These are phyloP conservation scores for Ogataea chonburiensis DNA, from an alignment of 805 yeast genomes.

Conservation along the genomic window DNA sequence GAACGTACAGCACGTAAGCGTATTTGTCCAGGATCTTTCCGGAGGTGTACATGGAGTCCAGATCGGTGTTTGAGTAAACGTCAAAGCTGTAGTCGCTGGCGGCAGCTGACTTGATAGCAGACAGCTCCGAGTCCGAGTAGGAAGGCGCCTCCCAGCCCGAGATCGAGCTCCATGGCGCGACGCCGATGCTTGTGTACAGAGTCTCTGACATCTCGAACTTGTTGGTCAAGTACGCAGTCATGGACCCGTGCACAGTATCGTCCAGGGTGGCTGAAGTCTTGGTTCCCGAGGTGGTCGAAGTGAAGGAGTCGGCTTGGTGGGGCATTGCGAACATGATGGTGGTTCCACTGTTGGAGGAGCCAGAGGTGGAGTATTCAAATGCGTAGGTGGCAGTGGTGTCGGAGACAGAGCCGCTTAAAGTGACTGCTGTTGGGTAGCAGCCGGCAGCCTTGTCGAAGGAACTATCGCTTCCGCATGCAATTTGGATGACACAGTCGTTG, in stretches of 20 bases:
- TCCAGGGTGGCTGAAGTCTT: slow-evolving; percentile 40
- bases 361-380: slow-evolving; percentile 43
- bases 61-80: slow-evolving; percentile 42
- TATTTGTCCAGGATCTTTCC: slow-evolving; percentile 89
- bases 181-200: slow-evolving; percentile 41
- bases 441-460: slow-evolving; percentile 65
- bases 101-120: slow-evolving; percentile 35
- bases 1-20: slow-evolving; percentile 76
- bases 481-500: slow-evolving; percentile 55
- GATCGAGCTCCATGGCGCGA: slow-evolving; percentile 59
- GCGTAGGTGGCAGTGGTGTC: slow-evolving; percentile 41
- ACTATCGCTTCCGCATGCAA: slow-evolving; percentile 48
- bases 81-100: slow-evolving; percentile 40
- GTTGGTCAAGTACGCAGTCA: slow-evolving; percentile 45
- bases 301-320: slow-evolving; percentile 46
- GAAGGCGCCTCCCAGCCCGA: slow-evolving; percentile 29
- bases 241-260: slow-evolving; percentile 50
- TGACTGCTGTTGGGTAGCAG: slow-evolving; percentile 49
- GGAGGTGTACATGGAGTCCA: slow-evolving; percentile 62
- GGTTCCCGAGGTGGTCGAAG: slow-evolving; percentile 26
- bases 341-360: slow-evolving; percentile 44
- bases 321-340: slow-evolving; percentile 51
- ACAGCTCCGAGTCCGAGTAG: slow-evolving; percentile 21
- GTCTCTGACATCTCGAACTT: slow-evolving; percentile 41
- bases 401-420: slow-evolving; percentile 41